Evolutionary conservation across 2,329 filamentous ascomycete species (phyloP).

Genomic region (Pezicula rhizophila): DNA sequence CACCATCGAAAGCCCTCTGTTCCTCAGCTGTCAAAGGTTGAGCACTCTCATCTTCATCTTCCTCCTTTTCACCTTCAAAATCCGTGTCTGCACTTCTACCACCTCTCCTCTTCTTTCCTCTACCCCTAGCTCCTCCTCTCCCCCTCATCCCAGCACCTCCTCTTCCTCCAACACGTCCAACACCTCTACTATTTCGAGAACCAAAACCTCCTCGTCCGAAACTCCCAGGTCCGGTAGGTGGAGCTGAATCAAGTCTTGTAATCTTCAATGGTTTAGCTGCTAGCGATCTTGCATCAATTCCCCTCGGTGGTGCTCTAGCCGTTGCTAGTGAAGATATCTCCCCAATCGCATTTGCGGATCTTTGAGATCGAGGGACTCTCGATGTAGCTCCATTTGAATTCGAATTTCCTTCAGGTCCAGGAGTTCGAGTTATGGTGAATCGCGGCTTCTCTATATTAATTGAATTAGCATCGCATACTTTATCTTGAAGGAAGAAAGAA

Average conservation of each 20-base stretch:
- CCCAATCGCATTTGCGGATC: constrained; percentile 17
- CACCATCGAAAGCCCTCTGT: neutral
- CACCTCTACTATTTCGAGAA: neutral
- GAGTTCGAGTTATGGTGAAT: neutral
- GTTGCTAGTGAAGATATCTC: constrained; percentile 22
- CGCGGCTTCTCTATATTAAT: neutral
- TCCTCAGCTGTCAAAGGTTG: neutral
- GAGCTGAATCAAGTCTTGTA: constrained; percentile 6
- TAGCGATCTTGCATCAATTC: constrained; percentile 27
- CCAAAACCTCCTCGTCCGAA: neutral
- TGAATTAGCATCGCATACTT: neutral
- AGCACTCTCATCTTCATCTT: constrained; percentile 32
- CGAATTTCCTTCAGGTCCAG: neutral
- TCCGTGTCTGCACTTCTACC: constrained; percentile 5
- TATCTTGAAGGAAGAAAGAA: too few relatives aligned
- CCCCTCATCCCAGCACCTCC: constrained; percentile 32
- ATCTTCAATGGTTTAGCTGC: constrained; percentile 24
- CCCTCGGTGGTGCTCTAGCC: constrained; percentile 13
- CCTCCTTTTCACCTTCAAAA: constrained; percentile 17
- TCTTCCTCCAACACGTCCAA: constrained; percentile 4
- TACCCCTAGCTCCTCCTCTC: constrained; percentile 29
- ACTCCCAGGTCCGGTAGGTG: neutral
- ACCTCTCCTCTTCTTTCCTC: neutral
- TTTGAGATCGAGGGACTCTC: constrained; percentile 11
- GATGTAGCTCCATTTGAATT: constrained; percentile 7